A percentile compares a stretch with the other conserved stretches of the same genome.
Conservation (phyloP, 2,329 filamentous ascomycete genomes). For the Diaporthe sp. region DNA sequence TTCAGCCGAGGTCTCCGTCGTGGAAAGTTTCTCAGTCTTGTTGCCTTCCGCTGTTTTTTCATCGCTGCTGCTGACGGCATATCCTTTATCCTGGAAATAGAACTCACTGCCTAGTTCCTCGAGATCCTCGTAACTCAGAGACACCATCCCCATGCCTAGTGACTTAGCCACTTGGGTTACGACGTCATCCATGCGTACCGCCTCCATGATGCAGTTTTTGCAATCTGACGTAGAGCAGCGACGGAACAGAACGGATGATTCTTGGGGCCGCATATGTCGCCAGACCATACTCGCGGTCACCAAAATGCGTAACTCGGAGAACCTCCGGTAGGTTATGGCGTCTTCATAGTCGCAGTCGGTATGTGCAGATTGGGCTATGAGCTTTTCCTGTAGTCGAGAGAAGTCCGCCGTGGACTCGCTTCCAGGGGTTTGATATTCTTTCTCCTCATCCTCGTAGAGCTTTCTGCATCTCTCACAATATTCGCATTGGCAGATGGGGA, state of each 20-base stretch:
- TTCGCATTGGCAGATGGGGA: background rate
- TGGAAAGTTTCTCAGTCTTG: background rate
- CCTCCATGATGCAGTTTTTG: background rate
- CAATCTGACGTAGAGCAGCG: background rate
- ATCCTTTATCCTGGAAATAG: background rate
- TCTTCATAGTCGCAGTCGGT: background rate
- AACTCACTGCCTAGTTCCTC: background rate
- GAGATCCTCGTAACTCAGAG: background rate
- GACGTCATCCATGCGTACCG: background rate
- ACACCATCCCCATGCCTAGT: background rate
- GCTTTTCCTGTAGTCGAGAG: background rate
- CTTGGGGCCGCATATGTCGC: background rate
- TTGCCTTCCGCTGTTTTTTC: background rate
- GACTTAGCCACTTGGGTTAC: background rate
- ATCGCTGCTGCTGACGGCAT: too few species aligned
- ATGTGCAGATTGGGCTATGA: background rate
- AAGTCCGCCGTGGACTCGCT: background rate
- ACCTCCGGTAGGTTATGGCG: constrained; percentile 9
- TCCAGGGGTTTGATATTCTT: background rate
- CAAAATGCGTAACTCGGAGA: background rate
- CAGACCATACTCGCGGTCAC: background rate
- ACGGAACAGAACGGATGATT: background rate
- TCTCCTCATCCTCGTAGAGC: background rate
- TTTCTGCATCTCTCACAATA: background rate
- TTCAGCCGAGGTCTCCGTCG: background rate